These are phyloP conservation scores for Fusarium tuaranense DNA, from an alignment of 2,329 filamentous ascomycete genomes.

Conservation along the genomic window DNA sequence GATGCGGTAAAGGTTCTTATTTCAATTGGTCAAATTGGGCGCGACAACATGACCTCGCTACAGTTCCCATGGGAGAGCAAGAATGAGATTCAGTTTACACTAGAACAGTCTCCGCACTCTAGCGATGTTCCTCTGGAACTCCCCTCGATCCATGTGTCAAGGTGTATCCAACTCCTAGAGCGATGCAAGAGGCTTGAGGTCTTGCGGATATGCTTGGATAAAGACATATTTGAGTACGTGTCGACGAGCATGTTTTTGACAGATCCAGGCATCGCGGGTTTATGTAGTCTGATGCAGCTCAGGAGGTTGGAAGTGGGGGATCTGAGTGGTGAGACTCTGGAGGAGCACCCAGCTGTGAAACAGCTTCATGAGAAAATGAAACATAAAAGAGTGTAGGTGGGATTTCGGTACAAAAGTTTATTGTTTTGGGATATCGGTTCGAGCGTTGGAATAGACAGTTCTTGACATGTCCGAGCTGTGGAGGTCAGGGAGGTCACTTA, in stretches of 20 bases:
- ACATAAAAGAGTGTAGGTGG: background rate
- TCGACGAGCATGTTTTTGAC: conserved; percentile 1
- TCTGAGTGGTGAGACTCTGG: background rate
- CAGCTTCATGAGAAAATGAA: background rate
- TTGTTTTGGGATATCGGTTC: background rate
- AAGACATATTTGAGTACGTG: background rate
- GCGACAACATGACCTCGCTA: conserved; percentile 16
- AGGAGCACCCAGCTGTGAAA: background rate
- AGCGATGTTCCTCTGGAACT: background rate
- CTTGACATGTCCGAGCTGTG: background rate
- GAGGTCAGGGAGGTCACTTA: too few species aligned
- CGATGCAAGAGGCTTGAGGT: conserved; percentile 7
- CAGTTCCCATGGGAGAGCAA: conserved; percentile 17
- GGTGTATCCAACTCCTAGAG: conserved; percentile 17
- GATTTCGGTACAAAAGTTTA: background rate
- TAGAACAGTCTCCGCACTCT: background rate
- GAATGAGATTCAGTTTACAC: background rate
- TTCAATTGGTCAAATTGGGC: conserved; percentile 15
- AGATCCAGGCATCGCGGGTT: conserved; percentile 10
- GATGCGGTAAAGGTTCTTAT: conserved; percentile 15
- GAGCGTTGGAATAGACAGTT: background rate
- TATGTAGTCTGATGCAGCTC: background rate
- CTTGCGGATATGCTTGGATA: background rate
- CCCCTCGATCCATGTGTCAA: conserved; percentile 5
- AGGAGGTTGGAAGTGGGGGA: background rate